Evolutionary conservation across 1,139 yeast genomes (phyloP).

Genomic region (Yamadazyma atmosphaerica): DNA sequence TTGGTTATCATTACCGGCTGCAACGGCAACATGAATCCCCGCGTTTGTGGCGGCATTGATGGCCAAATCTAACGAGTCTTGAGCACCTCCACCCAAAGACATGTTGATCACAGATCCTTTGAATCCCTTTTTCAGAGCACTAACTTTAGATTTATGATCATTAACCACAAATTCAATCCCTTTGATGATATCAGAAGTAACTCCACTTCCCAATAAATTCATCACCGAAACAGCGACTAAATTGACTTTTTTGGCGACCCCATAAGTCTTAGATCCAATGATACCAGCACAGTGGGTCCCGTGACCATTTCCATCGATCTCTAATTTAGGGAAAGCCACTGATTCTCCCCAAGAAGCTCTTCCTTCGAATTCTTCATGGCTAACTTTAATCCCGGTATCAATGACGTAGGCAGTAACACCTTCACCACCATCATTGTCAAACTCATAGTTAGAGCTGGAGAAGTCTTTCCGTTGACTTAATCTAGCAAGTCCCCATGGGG

Average conservation of each 20-base stretch:
- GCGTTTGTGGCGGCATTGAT: conserved; percentile 82
- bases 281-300: conserved; percentile 92
- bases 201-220: conserved; percentile 75
- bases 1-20: conserved; percentile 85
- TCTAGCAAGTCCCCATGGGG: conserved; percentile 81
- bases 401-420: conserved; percentile 92
- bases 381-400: conserved; percentile 87
- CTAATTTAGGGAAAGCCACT: conserved; percentile 78
- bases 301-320: conserved; percentile 92
- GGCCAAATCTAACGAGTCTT: conserved; percentile 70
- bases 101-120: conserved; percentile 88
- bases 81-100: conserved; percentile 90
- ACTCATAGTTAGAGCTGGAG: conserved; percentile 76
- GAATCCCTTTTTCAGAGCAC: conserved; percentile 60
- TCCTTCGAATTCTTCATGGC: conserved; percentile 83
- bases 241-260: conserved; percentile 76
- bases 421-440: conserved; percentile 81
- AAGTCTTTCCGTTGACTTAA: conserved; percentile 84
- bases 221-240: conserved; percentile 78
- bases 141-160: conserved; percentile 58
- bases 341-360: conserved; percentile 96
- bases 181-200: conserved; percentile 78
- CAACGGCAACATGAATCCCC: conserved; percentile 82
- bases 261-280: conserved; percentile 70
- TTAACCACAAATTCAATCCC: conserved; percentile 80